Evolutionary conservation across 768 basidiomycete species (phyloP).

Genomic region (Rhodotorula paludigena): DNA sequence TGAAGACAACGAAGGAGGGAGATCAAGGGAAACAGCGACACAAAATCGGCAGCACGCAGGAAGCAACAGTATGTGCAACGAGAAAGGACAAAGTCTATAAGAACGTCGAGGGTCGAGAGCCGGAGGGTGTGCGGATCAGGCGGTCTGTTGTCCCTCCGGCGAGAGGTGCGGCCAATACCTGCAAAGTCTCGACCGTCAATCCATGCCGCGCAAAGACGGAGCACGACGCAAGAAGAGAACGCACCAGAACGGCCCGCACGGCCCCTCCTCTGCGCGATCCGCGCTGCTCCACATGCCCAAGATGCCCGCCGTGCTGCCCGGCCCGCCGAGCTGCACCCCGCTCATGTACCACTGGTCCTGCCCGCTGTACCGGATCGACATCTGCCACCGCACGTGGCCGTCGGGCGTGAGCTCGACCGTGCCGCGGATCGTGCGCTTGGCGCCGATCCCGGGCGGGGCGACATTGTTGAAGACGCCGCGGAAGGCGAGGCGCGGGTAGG

Average conservation of each 20-base stretch:
- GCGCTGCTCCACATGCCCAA: slow-evolving; percentile 25
- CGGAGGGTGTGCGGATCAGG: no score
- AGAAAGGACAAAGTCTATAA: no score
- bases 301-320: not conserved
- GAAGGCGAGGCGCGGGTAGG: slow-evolving; percentile 22
- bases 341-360: slow-evolving; percentile 21
- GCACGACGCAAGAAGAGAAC: not conserved
- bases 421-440: slow-evolving; percentile 20
- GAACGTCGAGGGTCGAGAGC: no score
- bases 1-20: no score
- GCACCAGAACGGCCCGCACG: slow-evolving; percentile 32
- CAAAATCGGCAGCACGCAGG: no score
- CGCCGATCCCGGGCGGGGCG: not conserved
- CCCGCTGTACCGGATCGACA: slow-evolving; percentile 16
- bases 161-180: slow-evolving; percentile 19
- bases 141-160: no score
- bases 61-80: no score
- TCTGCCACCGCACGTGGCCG: not conserved
- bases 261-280: slow-evolving; percentile 13
- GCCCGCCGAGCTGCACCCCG: slow-evolving; percentile 17
- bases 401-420: slow-evolving; percentile 8
- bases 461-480: slow-evolving; percentile 8
- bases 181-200: not conserved
- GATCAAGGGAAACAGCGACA: no score
- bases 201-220: no score